Base-by-base conservation (phyloP, 2,329 filamentous ascomycete species). In the Aspergillus sp. region DNA sequence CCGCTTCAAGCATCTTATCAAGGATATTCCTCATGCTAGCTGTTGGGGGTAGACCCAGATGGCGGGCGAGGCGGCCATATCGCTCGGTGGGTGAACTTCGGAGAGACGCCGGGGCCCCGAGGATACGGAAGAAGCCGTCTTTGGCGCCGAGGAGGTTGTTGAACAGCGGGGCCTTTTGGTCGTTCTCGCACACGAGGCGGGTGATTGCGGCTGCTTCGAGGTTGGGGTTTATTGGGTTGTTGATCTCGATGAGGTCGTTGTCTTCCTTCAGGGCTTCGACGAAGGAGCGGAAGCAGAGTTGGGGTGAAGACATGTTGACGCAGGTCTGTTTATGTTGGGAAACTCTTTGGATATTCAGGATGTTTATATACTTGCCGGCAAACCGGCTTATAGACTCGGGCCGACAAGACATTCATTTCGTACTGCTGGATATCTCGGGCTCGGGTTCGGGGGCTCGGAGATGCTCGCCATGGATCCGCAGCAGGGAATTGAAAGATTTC, bases 141-240 rank as follows among this genome's bases (percentile, higher is more conserved):
- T 77, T 63, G 4, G 69, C 67, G 1, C 81, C 81, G 52, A 76
- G 80, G 53, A 83, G 56, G 25, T 82, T 83, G 66, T 82, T 80
- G 72, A 83, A 82, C 0, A 84, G 72, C 0, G 81, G 80, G 1
- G 81, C 81, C 50, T 79, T 80, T 55, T 74, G 76, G 44, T 80
- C 63, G 0, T 68, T 75, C 58, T 83, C 81, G 58, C 73, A 77
- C 27, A 64, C 64, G 12, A 50, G 55, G 6, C 64, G 56, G 6
- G 55, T 56, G 15, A 67, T 62, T 11, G 64, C 64, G 9, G 62
- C 64, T 4, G 62, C 52, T 40, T 67, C 64, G 23, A 66, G 51
- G 9, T 58, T 11, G 7, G 64, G 59, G 40, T 60, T 59, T 4
- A 66, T 57, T n/a, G 62, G 62, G 19, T 46, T 39, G 19, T 60